A percentile compares a stretch with the other conserved stretches of the same genome.
Evolutionary conservation across 805 yeast genomes (phyloP).

Genomic region (Wickerhamiella musiphila): DNA sequence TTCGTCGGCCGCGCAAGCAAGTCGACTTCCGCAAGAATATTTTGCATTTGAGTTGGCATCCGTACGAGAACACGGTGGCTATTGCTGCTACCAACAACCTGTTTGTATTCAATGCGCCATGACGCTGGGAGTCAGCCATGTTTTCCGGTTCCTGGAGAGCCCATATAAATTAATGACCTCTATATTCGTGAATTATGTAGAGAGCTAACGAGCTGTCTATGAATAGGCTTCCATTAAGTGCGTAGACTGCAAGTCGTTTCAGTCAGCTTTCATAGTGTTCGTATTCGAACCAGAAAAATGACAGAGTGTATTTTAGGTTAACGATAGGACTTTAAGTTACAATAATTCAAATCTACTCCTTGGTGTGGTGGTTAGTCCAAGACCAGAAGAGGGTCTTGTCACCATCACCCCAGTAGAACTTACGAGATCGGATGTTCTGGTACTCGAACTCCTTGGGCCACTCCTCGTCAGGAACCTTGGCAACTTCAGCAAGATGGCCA

Average conservation of each 20-base stretch:
- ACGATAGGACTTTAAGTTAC: too few relatives aligned
- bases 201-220: too few relatives aligned
- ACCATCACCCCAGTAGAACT: conserved; percentile 98
- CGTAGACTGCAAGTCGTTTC: too few relatives aligned
- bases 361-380: conserved; percentile 67
- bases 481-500: conserved; percentile 47
- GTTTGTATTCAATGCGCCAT: conserved; percentile 22
- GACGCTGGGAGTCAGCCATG: too few relatives aligned
- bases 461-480: conserved; percentile 62
- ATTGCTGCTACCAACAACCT: conserved; percentile 92
- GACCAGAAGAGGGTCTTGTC: conserved; percentile 97
- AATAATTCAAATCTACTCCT: conserved; percentile 6
- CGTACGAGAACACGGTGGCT: conserved; percentile 88
- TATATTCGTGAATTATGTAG: too few relatives aligned
- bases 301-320: too few relatives aligned
- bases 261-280: too few relatives aligned
- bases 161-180: too few relatives aligned
- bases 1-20: conserved; percentile 46
- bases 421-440: conserved; percentile 75
- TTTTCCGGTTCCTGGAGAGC: too few relatives aligned
- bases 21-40: conserved; percentile 91
- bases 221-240: too few relatives aligned
- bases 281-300: too few relatives aligned
- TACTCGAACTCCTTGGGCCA: conserved; percentile 85
- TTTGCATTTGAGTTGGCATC: conserved; percentile 96